A percentile compares a stretch with the other conserved stretches of the same genome.
Conservation (phyloP, 1,284 basidiomycete genomes). For the Rhodotorula mucilaginosa region DNA sequence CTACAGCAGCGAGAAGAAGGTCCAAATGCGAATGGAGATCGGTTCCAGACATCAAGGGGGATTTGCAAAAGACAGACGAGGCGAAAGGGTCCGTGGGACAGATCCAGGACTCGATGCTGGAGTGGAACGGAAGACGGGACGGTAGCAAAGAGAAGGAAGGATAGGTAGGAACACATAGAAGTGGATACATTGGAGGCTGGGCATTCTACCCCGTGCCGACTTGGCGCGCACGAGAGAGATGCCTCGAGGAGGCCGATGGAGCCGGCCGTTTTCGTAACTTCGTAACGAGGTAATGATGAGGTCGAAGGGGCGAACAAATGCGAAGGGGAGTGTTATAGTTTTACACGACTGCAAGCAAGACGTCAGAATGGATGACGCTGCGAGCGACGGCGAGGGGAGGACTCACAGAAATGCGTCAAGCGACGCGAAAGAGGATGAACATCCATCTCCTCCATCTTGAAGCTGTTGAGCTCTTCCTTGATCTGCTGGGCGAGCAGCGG, state of each 20-base stretch:
- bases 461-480: slow-evolving; percentile 45
- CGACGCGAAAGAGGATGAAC: slow-evolving; percentile 38
- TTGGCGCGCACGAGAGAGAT: too few species aligned
- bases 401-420: slow-evolving; percentile 39
- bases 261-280: background rate
- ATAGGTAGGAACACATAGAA: background rate
- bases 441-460: slow-evolving; percentile 46
- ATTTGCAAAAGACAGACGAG: background rate
- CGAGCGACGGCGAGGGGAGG: too few species aligned
- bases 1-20: background rate
- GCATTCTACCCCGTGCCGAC: background rate
- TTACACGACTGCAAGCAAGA: background rate
- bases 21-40: background rate
- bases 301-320: background rate
- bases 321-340: background rate
- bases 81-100: too few species aligned
- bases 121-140: too few species aligned
- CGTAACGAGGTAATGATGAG: background rate
- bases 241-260: background rate
- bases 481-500: slow-evolving; percentile 68
- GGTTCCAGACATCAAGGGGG: background rate
- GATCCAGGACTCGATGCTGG: too few species aligned
- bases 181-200: background rate
- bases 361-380: background rate
- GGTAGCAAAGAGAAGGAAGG: background rate